phyloP scores from a whole-genome alignment of 106 monocot species.

The Dioscorea zingiberensis region DNA sequence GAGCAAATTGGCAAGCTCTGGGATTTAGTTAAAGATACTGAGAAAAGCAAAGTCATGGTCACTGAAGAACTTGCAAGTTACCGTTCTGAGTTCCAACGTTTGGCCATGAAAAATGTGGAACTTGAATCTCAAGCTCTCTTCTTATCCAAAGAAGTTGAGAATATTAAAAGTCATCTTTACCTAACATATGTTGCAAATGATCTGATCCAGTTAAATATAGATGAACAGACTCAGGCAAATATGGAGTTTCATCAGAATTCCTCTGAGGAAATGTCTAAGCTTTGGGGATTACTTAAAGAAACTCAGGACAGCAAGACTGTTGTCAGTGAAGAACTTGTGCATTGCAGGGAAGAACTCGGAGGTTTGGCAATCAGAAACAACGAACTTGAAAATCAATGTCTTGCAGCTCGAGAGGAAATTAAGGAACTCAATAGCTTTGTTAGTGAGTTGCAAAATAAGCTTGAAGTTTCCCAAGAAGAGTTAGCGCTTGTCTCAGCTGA shows the following conservation, averaged over 20 bases:
- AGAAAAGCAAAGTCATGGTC: no score
- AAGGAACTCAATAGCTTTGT: conserved; percentile 17
- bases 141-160: conserved; percentile 24
- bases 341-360: conserved; percentile 47
- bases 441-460: conserved; percentile 23
- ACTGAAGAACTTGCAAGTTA: no score
- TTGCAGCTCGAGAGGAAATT: conserved; percentile 31
- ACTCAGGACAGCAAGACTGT: conserved; percentile 30
- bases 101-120: no score
- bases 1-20: no score
- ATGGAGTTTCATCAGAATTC: conserved; percentile 20
- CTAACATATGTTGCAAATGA: conserved; percentile 46
- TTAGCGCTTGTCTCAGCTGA: conserved; percentile 24
- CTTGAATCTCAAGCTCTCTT: no score
- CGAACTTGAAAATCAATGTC: conserved; percentile 30
- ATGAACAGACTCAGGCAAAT: conserved; percentile 29
- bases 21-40: no score
- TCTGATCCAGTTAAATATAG: conserved; percentile 53
- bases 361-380: conserved; percentile 31
- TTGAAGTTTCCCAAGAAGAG: conserved; percentile 34
- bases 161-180: conserved; percentile 63
- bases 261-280: conserved; percentile 34
- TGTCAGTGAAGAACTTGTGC: conserved; percentile 40
- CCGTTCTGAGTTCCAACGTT: no score
- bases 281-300: conserved; percentile 27